Evolutionary conservation across 352 stramenopile genomes (phyloP).

Genomic region (Pythium aphanidermatum): DNA sequence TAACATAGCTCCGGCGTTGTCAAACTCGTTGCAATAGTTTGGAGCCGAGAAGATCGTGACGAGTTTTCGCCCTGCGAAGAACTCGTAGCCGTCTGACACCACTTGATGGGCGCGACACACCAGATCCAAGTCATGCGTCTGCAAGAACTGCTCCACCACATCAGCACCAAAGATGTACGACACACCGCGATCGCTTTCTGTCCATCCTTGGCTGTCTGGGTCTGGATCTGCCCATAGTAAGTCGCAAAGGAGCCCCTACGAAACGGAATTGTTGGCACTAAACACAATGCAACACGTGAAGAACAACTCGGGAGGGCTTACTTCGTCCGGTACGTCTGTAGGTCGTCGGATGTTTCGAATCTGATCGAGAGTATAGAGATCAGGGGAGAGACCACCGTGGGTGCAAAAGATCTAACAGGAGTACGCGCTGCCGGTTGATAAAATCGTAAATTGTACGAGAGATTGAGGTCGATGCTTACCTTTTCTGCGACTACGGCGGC

Average conservation of each 20-base stretch:
- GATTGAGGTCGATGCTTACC: no score
- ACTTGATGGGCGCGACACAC: constrained; percentile 98
- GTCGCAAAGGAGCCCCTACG: constrained; percentile 69
- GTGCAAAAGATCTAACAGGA: constrained; percentile 94
- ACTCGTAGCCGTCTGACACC: constrained; percentile 99
- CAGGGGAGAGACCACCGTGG: constrained; percentile 90
- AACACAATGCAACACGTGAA: not conserved
- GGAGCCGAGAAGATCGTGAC: constrained; percentile 99
- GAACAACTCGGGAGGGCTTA: constrained; percentile 4
- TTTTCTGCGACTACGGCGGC: constrained; percentile 95
- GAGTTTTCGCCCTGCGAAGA: constrained; percentile 97
- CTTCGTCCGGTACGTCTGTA: constrained; percentile 81
- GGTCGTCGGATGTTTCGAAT: constrained; percentile 87
- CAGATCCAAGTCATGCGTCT: constrained; percentile 96
- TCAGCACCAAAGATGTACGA: constrained; percentile 99
- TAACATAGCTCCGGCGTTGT: constrained; percentile 96
- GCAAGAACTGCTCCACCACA: constrained; percentile 96
- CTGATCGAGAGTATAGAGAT: constrained; percentile 97
- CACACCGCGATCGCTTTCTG: constrained; percentile 95
- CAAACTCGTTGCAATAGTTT: constrained; percentile 99
- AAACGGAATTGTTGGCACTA: not conserved
- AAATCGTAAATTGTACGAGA: not conserved
- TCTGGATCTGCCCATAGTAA: constrained; percentile 87
- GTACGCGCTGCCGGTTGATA: not conserved
- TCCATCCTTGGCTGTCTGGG: constrained; percentile 89